Evolutionary conservation across 164 flowering plant genomes (phyloP).

Genomic region (Vitis riparia): DNA sequence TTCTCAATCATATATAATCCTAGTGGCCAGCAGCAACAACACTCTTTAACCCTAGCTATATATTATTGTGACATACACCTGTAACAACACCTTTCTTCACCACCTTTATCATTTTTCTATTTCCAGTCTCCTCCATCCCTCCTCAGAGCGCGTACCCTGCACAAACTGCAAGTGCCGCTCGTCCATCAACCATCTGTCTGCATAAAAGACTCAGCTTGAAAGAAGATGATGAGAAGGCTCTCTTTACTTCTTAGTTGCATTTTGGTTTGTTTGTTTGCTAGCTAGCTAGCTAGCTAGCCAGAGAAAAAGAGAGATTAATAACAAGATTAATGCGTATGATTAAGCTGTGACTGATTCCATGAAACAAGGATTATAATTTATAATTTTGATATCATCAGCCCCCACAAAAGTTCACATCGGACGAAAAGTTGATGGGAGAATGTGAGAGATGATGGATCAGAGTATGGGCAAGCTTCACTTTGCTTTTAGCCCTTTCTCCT

Average conservation of each 20-base stretch:
- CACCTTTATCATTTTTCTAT: neutral
- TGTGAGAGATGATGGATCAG: conserved; percentile 42
- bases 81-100: conserved; percentile 6
- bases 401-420: conserved; percentile 54
- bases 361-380: conserved; percentile 26
- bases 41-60: conserved; percentile 7
- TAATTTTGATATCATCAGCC: conserved; percentile 20
- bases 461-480: conserved; percentile 57
- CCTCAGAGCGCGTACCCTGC: too few species aligned
- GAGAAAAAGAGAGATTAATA: conserved; percentile 17
- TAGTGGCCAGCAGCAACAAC: conserved; percentile 31
- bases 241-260: too few species aligned
- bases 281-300: neutral
- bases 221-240: too few species aligned
- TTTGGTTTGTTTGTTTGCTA: too few species aligned
- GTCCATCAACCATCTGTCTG: too few species aligned
- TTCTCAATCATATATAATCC: conserved; percentile 24
- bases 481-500: conserved; percentile 24
- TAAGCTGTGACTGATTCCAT: conserved; percentile 30
- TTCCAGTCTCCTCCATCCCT: too few species aligned
- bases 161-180: too few species aligned
- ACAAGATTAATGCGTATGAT: conserved; percentile 23
- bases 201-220: too few species aligned
- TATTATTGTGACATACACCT: conserved; percentile 18
- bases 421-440: conserved; percentile 50